These are phyloP conservation scores for Triangularia setosa DNA, from an alignment of 2,329 filamentous ascomycete genomes.

Conservation along the genomic window DNA sequence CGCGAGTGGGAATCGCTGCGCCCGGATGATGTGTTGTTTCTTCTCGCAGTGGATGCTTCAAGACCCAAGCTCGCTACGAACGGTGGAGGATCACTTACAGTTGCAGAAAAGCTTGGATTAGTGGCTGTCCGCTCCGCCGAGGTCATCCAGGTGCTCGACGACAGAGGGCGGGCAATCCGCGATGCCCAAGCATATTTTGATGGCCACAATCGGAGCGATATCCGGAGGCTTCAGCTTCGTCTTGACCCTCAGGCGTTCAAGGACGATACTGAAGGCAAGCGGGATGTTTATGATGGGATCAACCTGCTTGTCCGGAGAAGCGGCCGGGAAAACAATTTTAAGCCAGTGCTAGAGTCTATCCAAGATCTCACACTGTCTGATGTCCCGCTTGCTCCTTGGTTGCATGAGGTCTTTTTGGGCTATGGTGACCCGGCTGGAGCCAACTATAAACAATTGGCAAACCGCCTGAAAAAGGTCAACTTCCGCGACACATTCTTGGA, in stretches of 20 bases:
- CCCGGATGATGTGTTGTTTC: conserved; percentile 83
- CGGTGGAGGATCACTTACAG: conserved; percentile 41
- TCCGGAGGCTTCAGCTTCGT: conserved; percentile 71
- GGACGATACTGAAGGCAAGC: conserved; percentile 71
- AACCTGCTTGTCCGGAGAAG: conserved; percentile 82
- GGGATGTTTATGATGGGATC: conserved; percentile 76
- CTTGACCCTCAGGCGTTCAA: conserved; percentile 77
- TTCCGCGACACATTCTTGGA: conserved; percentile 93
- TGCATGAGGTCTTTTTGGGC: conserved; percentile 96
- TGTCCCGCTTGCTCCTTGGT: conserved; percentile 81
- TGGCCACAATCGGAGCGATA: conserved; percentile 56
- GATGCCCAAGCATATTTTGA: conserved; percentile 60
- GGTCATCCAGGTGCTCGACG: conserved; percentile 80
- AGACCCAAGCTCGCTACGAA: conserved; percentile 51
- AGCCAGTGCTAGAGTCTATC: conserved; percentile 86
- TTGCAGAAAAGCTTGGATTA: conserved; percentile 63
- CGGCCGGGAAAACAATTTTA: conserved; percentile 95
- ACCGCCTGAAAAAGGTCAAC: conserved; percentile 74
- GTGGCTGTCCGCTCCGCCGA: conserved; percentile 75
- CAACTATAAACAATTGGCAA: conserved; percentile 76
- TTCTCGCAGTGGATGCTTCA: conserved; percentile 69
- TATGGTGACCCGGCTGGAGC: conserved; percentile 91
- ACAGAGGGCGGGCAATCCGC: conserved; percentile 70
- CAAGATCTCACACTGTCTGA: conserved; percentile 80
- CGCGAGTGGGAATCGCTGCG: conserved; percentile 87